These are phyloP conservation scores for Tuber magnatum DNA, from an alignment of 495 filamentous ascomycete species.

Conservation along the genomic window DNA sequence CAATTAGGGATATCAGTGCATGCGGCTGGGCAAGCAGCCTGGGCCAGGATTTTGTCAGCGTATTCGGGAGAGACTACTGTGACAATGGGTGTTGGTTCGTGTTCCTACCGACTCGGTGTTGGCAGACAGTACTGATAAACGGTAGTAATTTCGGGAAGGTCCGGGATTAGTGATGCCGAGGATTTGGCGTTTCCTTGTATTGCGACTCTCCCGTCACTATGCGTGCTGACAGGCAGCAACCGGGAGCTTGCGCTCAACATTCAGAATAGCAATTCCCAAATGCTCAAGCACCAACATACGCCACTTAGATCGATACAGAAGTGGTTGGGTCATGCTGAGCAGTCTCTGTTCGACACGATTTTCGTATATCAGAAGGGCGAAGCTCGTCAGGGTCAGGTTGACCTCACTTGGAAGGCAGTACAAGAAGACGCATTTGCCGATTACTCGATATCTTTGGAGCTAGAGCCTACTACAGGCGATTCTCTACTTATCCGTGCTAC, in stretches of 20 bases:
- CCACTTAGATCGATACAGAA: slow-evolving; percentile 61
- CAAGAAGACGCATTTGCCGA: slow-evolving; percentile 54
- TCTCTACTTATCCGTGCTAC: slow-evolving; percentile 54
- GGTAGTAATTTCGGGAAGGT: slow-evolving; percentile 58
- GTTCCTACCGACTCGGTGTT: background rate
- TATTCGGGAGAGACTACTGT: slow-evolving; percentile 64
- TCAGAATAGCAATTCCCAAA: slow-evolving; percentile 53
- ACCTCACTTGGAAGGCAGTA: slow-evolving; percentile 46
- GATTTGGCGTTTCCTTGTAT: slow-evolving; percentile 63
- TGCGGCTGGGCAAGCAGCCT: slow-evolving; percentile 64
- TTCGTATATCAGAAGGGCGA: slow-evolving; percentile 65
- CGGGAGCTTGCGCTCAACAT: slow-evolving; percentile 51
- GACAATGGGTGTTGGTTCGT: slow-evolving; percentile 59
- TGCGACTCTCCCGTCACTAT: slow-evolving; percentile 61
- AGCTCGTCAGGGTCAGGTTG: slow-evolving; percentile 11
- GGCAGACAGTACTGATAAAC: slow-evolving; percentile 11
- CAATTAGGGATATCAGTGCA: slow-evolving; percentile 59
- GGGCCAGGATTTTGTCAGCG: slow-evolving; percentile 60
- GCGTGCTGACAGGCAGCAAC: slow-evolving; percentile 49
- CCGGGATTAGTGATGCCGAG: slow-evolving; percentile 48
- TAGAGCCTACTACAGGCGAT: slow-evolving; percentile 49
- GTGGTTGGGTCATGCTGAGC: slow-evolving; percentile 53
- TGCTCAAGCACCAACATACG: slow-evolving; percentile 62
- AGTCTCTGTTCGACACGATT: slow-evolving; percentile 66
- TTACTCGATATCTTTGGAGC: slow-evolving; percentile 65